A percentile compares a stretch with the other conserved stretches of the same genome.
Evolutionary conservation across 2,329 filamentous ascomycete species (phyloP).

Genomic region (Cladosporium velox): DNA sequence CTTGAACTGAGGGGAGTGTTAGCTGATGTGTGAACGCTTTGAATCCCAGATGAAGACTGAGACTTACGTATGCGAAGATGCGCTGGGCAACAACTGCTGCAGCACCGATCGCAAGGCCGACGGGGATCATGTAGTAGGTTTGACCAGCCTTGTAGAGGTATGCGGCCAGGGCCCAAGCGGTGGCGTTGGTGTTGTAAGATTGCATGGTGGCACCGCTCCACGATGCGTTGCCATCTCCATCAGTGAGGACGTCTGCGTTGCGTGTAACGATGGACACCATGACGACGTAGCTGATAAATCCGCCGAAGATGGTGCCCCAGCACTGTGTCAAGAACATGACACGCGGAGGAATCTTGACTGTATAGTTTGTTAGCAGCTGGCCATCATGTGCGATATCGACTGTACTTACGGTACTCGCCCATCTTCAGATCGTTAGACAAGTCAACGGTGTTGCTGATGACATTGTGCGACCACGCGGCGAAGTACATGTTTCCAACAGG

Average conservation of each 20-base stretch:
- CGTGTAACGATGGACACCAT: conserved; percentile 57
- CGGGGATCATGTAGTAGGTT: conserved; percentile 26
- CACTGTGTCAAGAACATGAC: conserved; percentile 60
- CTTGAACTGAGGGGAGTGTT: conserved; percentile 42
- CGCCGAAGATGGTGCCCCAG: conserved; percentile 56
- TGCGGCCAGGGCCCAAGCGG: conserved; percentile 51
- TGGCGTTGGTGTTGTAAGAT: conserved; percentile 40
- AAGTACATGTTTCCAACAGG: conserved; percentile 62
- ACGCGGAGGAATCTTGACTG: conserved; percentile 54
- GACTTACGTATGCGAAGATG: conserved; percentile 44
- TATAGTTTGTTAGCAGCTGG: background rate
- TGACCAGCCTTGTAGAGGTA: conserved; percentile 54
- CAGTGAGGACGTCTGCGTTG: conserved; percentile 51
- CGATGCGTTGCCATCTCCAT: conserved; percentile 50
- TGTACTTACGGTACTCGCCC: conserved; percentile 56
- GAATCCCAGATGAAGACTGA: background rate
- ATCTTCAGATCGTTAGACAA: conserved; percentile 59
- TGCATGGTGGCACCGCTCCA: conserved; percentile 59
- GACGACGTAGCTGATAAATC: conserved; percentile 49
- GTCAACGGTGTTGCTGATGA: conserved; percentile 54
- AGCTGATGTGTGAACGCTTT: background rate
- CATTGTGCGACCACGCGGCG: conserved; percentile 60
- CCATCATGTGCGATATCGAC: conserved; percentile 26
- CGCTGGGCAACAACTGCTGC: conserved; percentile 47
- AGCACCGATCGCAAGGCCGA: conserved; percentile 54